Evolutionary conservation across 1,284 basidiomycete genomes (phyloP), one percentile per base, ranked within the genome.

Genomic region (Sanghuangporus baumii): DNA sequence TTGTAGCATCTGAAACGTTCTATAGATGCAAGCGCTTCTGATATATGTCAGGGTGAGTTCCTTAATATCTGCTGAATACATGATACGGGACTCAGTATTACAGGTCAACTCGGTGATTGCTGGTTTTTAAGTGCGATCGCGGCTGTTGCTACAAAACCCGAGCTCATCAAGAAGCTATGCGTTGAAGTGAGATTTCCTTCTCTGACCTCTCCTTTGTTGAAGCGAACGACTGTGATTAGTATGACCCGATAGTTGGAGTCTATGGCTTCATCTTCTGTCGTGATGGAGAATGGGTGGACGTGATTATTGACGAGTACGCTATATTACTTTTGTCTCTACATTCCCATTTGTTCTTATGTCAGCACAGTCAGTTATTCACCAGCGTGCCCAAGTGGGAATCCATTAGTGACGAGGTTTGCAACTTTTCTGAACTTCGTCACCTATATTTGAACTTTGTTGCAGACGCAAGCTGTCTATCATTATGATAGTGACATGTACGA

Each of bases 261-360:
- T 84, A 84, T 67, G 82, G 82, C 6, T 83, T 82, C 67, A 78
- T 82, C 52, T 82, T 83, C 70, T 81, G 79, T 70, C 71, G 77
- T 16, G 79, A 83, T 63, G 72, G 68, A 43, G 69, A 68, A 41
- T 77, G 75, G 75, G 71, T 73, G 4, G 69, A 68, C 59, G 71
- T 77, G 20, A 73, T 82, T 52, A 76, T 82, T 62, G 81, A 82
- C 64, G 81, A 83, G 80, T 81, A 62, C n/a, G 78, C 72, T 4
- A 20, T 48, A 55, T 20, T 20, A 50, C 20, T 50, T 34, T 7
- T 26, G 34, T 38, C 52, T 51, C n/a, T 37, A 51, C 26, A 41
- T 8, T 40, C 55, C 55, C 55, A n/a, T 20, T 58, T 51, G 43
- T 31, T 36, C 37, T 43, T 23, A 18, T 9, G 11, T 9, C 8